Percentiles rank a stretch among this genome's conserved stretches.
These are phyloP conservation scores for Metroxylon sagu DNA, from an alignment of 176 grass and related monocot species.

Conservation along the genomic window DNA sequence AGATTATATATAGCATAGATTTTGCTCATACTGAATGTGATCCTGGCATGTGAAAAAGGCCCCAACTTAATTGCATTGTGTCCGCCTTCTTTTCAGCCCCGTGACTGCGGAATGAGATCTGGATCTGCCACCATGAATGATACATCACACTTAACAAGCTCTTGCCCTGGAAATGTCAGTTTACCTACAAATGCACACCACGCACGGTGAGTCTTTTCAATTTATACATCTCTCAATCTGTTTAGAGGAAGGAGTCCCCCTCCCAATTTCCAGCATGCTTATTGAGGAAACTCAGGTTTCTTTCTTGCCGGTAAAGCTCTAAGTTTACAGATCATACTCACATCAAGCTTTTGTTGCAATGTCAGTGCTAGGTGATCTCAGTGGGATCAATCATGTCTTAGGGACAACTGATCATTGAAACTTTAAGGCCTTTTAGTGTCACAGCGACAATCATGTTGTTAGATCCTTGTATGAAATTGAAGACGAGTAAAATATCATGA, in stretches of 20 bases:
- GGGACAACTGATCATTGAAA: no score
- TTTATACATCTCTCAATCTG: background rate
- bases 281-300: background rate
- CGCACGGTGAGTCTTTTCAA: constrained; percentile 32
- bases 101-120: constrained; percentile 59
- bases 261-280: background rate
- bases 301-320: no score
- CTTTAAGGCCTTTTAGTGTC: no score
- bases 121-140: constrained; percentile 16
- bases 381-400: background rate
- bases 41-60: background rate
- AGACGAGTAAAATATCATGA: no score
- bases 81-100: constrained; percentile 35
- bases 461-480: no score
- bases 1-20: background rate
- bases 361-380: constrained; percentile 3
- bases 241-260: background rate
- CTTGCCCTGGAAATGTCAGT: constrained; percentile 47
- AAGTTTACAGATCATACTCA: no score
- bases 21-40: background rate
- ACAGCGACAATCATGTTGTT: no score
- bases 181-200: constrained; percentile 48
- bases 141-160: constrained; percentile 16
- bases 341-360: background rate
- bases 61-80: background rate